Evolutionary conservation across 2,329 filamentous ascomycete species (phyloP), one percentile per base, ranked within the genome.

Genomic region (Arthroderma sp.): DNA sequence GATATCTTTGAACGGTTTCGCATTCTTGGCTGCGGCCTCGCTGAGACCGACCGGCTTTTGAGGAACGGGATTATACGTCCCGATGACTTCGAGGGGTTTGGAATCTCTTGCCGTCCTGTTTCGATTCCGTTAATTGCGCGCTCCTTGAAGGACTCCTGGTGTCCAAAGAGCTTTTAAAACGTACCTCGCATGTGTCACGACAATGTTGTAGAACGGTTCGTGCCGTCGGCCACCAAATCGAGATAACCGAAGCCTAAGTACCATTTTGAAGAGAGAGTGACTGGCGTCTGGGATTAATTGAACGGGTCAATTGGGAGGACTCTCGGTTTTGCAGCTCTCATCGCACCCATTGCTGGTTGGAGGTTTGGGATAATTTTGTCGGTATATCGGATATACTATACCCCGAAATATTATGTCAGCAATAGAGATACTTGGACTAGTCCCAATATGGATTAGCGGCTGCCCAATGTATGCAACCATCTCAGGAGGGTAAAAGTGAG

Each of bases 201-300:
- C 86, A 52, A 98, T 95, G 70, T 98, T 98, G 75, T 94, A 98
- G 57, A 95, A 83, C 2, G 91, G 89, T n/a, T 77, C 64, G 62
- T 94, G 88, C 52, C 77, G 79, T 64, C 83, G 85, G 61, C 88
- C 87, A 22, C 15, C 15, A 64, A 96, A 94, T 64, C 91, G 88
- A 56, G 91, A 85, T 55, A 98, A 80, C 48, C 91, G 83, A 64
- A 98, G 91, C 64, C 84, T 84, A 58, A 98, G 75, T 50, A 96
- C 89, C 91, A 98, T 94, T 43, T 56, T 75, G 56, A 50, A 47
- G 43, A 5, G 15, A 22, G 15, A 22, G 15, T 22, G 15, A 22
- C 15, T 22, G 15, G 15, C 15, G 15, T 3, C 15, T 22, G 15
- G 15, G 6, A 4, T 29, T 7, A 40, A 40, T 40, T 43, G 39